Evolutionary conservation across 164 flowering plant species (phyloP).

Genomic region (Paratinospora sagittata): DNA sequence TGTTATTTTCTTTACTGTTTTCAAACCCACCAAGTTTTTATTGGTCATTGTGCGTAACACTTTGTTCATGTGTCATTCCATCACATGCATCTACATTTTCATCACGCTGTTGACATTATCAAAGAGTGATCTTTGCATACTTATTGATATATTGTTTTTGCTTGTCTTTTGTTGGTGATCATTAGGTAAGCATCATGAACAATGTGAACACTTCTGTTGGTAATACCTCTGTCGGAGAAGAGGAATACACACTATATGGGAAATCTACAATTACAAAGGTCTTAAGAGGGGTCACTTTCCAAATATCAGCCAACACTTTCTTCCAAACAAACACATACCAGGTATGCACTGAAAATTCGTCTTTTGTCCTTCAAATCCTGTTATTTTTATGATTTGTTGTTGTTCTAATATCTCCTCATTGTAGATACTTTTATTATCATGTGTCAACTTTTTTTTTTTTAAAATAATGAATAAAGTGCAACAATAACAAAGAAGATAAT

Average conservation of each 20-base stretch:
- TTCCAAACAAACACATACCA: conserved; percentile 94
- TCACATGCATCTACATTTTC: not conserved
- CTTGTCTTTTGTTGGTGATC: not conserved
- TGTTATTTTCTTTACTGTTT: too few species aligned
- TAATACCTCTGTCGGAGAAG: conserved; percentile 88
- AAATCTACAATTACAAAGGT: conserved; percentile 72
- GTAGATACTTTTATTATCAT: not conserved
- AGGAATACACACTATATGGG: conserved; percentile 72
- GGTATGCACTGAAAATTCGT: conserved; percentile 33
- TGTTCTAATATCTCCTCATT: not conserved
- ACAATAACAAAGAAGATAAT: not conserved
- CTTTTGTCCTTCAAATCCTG: not conserved
- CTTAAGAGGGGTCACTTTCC: conserved; percentile 80
- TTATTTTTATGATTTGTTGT: not conserved
- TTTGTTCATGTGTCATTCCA: not conserved
- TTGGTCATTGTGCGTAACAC: too few species aligned
- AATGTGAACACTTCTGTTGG: conserved; percentile 91
- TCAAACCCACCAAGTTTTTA: too few species aligned
- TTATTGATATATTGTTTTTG: not conserved
- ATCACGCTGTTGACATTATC: not conserved
- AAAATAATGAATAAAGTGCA: not conserved
- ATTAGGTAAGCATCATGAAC: conserved; percentile 87
- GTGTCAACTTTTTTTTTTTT: not conserved
- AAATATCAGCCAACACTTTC: conserved; percentile 97
- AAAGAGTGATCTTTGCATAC: not conserved